A percentile compares a stretch with the other conserved stretches of the same genome.
Conservation (phyloP, 495 filamentous ascomycete species). For the Penicillium coprophilum region DNA sequence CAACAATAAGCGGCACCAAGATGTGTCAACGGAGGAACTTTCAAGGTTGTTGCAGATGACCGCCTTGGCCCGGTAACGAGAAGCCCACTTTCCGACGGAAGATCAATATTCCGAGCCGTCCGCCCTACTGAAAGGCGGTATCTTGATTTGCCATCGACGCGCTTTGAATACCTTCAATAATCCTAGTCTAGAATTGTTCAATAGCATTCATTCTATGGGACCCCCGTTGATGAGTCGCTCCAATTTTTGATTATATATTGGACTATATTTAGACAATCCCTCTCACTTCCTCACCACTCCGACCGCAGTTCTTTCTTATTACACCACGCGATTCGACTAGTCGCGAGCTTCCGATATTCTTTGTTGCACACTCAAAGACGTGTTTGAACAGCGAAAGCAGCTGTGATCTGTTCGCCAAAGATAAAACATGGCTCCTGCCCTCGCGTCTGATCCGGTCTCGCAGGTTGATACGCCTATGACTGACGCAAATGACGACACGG, state of each 20-base stretch:
- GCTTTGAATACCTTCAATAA: background rate
- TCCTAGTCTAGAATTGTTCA: constrained; percentile 3
- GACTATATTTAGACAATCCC: background rate
- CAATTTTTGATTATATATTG: background rate
- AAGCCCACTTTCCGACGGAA: constrained; percentile 8
- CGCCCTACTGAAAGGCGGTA: background rate
- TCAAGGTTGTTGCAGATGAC: constrained; percentile 8
- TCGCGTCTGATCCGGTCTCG: constrained; percentile 48
- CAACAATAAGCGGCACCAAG: constrained; percentile 8
- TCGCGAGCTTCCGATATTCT: constrained; percentile 12
- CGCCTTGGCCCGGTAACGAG: constrained; percentile 8
- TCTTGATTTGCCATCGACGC: constrained; percentile 6
- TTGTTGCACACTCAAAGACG: constrained; percentile 17
- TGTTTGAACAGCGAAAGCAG: constrained; percentile 13
- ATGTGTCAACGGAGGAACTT: constrained; percentile 5
- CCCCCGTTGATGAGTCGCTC: background rate
- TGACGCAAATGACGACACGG: constrained; percentile 57
- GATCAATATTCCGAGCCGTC: background rate
- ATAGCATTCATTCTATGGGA: background rate
- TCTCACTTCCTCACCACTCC: background rate
- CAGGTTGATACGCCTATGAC: constrained; percentile 56
- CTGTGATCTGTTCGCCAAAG: constrained; percentile 35
- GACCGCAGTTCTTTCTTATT: background rate
- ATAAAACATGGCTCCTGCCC: constrained; percentile 60
- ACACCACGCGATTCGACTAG: constrained; percentile 3